These are phyloP conservation scores for Hypomontagnella monticulosa DNA, from an alignment of 495 filamentous ascomycete genomes.

Conservation along the genomic window DNA sequence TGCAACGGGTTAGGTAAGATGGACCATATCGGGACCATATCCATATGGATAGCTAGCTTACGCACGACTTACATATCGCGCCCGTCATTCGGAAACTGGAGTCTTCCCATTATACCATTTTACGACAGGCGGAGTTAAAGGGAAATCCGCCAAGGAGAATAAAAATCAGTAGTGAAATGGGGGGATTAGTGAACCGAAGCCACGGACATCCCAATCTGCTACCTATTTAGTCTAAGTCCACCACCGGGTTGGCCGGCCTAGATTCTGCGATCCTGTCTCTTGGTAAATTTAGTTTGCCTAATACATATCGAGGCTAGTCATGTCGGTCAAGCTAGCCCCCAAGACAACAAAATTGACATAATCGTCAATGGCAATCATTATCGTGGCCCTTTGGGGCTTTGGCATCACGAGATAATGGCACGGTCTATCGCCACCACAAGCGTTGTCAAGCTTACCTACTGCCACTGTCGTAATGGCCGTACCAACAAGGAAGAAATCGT, in stretches of 20 bases:
- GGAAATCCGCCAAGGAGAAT: slow-evolving; percentile 9
- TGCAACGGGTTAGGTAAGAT: slow-evolving; percentile 18
- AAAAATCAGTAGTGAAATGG: neutral
- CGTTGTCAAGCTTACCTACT: neutral
- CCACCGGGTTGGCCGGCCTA: slow-evolving; percentile 30
- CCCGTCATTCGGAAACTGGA: slow-evolving; percentile 2
- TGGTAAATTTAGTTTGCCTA: slow-evolving; percentile 34
- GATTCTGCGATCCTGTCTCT: slow-evolving; percentile 29
- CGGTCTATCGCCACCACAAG: slow-evolving; percentile 20
- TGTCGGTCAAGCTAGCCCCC: neutral
- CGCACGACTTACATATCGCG: slow-evolving; percentile 5
- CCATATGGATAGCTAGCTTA: too few relatives aligned
- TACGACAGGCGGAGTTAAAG: slow-evolving; percentile 33
- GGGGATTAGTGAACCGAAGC: slow-evolving; percentile 32
- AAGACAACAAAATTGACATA: neutral
- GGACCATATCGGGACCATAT: neutral
- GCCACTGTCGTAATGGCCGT: slow-evolving; percentile 5
- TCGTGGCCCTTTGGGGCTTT: slow-evolving; percentile 7
- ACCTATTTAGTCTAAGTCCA: neutral
- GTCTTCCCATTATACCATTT: slow-evolving; percentile 7
- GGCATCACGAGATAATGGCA: slow-evolving; percentile 39
- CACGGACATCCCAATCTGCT: slow-evolving; percentile 35
- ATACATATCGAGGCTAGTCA: slow-evolving; percentile 25
- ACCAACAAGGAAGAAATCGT: slow-evolving; percentile 15
- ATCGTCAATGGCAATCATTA: slow-evolving; percentile 13